phyloP scores from a whole-genome alignment of 2,329 filamentous ascomycete species.

The Ceratocystis cacaofunesta region DNA sequence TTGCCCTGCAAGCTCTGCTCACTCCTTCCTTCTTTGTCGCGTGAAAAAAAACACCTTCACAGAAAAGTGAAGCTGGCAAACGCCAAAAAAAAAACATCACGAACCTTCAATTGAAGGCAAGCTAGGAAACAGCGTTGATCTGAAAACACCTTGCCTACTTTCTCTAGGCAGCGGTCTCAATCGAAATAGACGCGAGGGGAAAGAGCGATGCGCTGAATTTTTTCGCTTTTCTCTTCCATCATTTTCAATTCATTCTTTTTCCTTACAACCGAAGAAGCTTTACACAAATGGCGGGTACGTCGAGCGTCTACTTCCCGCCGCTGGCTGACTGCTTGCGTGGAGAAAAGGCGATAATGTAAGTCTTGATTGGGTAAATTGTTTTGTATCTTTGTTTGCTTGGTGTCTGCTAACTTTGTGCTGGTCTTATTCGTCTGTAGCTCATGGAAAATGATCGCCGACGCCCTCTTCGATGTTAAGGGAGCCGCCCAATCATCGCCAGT shows the following conservation, averaged over 20 bases:
- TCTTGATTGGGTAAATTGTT: constrained; percentile 19
- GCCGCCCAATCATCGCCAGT: constrained; percentile 37
- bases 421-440: constrained; percentile 30
- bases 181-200: not conserved
- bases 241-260: not conserved
- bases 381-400: not conserved
- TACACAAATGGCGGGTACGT: constrained; percentile 49
- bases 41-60: constrained; percentile 5
- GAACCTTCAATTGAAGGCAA: not conserved
- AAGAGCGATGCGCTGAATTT: constrained; percentile 9
- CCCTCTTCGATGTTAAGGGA: constrained; percentile 41
- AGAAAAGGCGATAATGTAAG: constrained; percentile 66
- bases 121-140: not conserved
- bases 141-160: not conserved
- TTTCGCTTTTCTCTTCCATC: not conserved
- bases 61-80: constrained; percentile 1
- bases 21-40: not conserved
- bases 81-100: constrained; percentile 9
- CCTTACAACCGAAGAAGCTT: not conserved
- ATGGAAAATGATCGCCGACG: constrained; percentile 45
- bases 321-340: constrained; percentile 74
- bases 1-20: constrained; percentile 1
- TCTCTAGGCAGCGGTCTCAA: not conserved
- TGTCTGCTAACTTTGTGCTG: not conserved
- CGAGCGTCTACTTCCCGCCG: constrained; percentile 67